Base-by-base conservation (phyloP, 2,329 filamentous ascomycete species). In the Fusarium verticillioides region DNA sequence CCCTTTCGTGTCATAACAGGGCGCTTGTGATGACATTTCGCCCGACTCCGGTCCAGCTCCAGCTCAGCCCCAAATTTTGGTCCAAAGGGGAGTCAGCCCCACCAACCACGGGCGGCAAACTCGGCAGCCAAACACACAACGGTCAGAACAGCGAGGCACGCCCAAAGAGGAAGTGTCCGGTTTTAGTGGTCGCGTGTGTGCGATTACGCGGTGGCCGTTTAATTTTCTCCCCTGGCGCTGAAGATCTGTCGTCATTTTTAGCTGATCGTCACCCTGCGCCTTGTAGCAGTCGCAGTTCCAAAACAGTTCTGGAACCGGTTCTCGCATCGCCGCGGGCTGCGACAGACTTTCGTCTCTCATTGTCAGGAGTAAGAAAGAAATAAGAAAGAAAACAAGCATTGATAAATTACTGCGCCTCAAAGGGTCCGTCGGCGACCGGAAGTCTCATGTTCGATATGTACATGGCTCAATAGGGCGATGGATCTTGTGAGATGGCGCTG, bases 201-300 rank as follows among this genome's bases (percentile, higher is more conserved):
- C 18, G 0, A 47, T 47, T 66, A 53, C 63, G 47, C 13, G 2
- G 47, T 19, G 30, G 47, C 21, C 30, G 34, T 19, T 13, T 9
- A 23, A 50, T 34, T 34, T 50, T 34, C 47, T 50, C 47, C 47
- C 15, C 32, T 66, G 50, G 3, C 26, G 4, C 2, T 34, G 30
- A 34, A 47, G 28, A 36, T 42, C 34, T 69, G 44, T 65, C 59
- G 66, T 69, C 65, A 69, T 63, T 32, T 18, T n/a, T 53, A 26
- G 32, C 36, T 50, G 50, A 66, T 66, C 50, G 39, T 2, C 50
- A 12, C 12, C 15, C 37, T 66, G 37, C 43, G 61, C 61, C 62
- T 50, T 9, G 16, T 7, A 43, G 15, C 28, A 43, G 46, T 23
- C 18, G 16, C 23, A 39, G 40, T n/a, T 30, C 46, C 40, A 28